Conservation (phyloP, 768 basidiomycete genomes). For the Termitomyces titanicus region DNA sequence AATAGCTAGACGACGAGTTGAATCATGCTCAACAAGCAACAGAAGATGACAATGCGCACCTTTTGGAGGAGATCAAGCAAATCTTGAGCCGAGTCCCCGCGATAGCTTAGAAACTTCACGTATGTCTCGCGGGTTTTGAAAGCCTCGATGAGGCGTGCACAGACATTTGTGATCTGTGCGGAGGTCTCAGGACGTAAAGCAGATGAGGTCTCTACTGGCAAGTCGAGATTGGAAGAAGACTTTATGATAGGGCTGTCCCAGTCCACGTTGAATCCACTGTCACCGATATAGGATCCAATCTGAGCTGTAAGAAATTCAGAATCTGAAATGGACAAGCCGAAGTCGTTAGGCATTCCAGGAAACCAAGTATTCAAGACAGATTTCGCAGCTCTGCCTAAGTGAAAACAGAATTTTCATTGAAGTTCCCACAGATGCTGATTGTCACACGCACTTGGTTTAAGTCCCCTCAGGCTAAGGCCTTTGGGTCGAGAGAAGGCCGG, state of each 20-base stretch:
- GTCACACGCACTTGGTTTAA: background rate
- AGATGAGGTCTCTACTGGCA: background rate
- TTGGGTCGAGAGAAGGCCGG: too few relatives aligned
- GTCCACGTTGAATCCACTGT: background rate
- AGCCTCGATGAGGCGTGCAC: slow-evolving; percentile 5
- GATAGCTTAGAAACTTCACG: slow-evolving; percentile 12
- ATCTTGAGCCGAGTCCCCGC: slow-evolving; percentile 12
- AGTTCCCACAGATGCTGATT: background rate
- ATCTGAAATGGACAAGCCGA: background rate
- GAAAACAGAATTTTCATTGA: background rate
- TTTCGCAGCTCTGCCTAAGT: background rate
- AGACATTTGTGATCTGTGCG: slow-evolving; percentile 10
- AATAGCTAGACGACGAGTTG: slow-evolving; percentile 12
- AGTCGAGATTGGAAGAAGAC: background rate
- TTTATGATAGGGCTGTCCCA: background rate
- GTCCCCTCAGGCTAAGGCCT: background rate
- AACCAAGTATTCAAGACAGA: too few relatives aligned
- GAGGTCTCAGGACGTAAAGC: background rate
- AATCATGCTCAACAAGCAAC: background rate
- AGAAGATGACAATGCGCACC: slow-evolving; percentile 7
- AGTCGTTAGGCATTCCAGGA: background rate
- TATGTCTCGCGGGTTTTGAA: slow-evolving; percentile 14
- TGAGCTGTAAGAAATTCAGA: background rate
- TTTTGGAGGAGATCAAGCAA: slow-evolving; percentile 22
- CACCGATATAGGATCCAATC: too few relatives aligned